Evolutionary conservation across 129 eudicot genomes (phyloP).

Genomic region (Escallonia herrerae): DNA sequence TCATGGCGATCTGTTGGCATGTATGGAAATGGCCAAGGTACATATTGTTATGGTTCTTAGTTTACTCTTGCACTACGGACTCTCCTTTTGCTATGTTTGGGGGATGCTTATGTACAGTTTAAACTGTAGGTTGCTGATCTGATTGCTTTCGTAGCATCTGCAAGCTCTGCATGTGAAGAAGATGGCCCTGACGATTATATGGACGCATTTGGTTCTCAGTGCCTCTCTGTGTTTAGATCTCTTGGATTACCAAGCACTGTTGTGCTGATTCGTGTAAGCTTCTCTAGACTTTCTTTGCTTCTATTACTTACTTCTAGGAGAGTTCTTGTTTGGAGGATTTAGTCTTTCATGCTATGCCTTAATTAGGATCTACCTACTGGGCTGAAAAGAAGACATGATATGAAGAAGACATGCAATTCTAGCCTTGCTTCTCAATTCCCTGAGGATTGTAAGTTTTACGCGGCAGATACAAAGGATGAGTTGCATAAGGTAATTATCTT

Average conservation of each 20-base stretch:
- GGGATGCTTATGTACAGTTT: not conserved
- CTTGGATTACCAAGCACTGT: constrained; percentile 83
- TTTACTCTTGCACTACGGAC: not conserved
- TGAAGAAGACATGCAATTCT: constrained; percentile 68
- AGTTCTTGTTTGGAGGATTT: constrained; percentile 3
- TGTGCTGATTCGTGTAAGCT: constrained; percentile 78
- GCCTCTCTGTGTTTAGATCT: constrained; percentile 84
- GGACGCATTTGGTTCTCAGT: constrained; percentile 88
- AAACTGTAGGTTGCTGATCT: constrained; percentile 79
- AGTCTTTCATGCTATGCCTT: constrained; percentile 8
- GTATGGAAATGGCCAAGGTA: constrained; percentile 99
- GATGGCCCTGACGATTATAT: constrained; percentile 42
- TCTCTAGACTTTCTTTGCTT: not conserved
- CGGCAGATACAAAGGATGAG: constrained; percentile 85
- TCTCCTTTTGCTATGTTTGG: not conserved
- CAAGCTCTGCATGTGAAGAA: constrained; percentile 43
- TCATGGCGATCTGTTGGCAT: constrained; percentile 79
- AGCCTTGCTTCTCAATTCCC: constrained; percentile 79
- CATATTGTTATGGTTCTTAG: constrained; percentile 10
- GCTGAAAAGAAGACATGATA: constrained; percentile 53
- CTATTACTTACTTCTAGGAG: not conserved
- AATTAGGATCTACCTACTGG: constrained; percentile 84
- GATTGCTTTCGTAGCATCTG: constrained; percentile 89
- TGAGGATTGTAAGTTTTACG: constrained; percentile 83
- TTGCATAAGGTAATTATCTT: constrained; percentile 59